Evolutionary conservation across 208 protist genomes (phyloP).

Genomic region (Trypanosoma scelopori): DNA sequence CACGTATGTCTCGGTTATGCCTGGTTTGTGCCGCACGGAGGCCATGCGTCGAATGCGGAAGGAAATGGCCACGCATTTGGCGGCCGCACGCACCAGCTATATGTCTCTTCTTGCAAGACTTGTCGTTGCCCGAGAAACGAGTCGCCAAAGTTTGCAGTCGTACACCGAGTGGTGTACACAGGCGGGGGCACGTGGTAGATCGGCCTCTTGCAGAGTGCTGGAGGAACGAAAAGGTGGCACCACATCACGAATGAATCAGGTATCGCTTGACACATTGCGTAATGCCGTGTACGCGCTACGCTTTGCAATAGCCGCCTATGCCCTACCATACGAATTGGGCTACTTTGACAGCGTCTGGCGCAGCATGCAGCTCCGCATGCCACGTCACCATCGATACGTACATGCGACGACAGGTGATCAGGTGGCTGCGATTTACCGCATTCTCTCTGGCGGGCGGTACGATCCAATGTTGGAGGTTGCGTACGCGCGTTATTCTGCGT

Average conservation of each 20-base stretch:
- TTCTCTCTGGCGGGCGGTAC: conserved; percentile 51
- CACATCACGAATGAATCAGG: not conserved
- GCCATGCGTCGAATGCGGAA: not conserved
- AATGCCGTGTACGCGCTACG: conserved; percentile 51
- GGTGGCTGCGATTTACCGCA: conserved; percentile 67
- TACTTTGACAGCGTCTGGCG: conserved; percentile 59
- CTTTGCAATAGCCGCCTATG: conserved; percentile 72
- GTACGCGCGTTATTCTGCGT: conserved; percentile 51
- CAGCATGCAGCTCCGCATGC: conserved; percentile 43
- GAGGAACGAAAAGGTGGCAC: not conserved
- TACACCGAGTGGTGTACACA: conserved; percentile 12
- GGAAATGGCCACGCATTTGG: not conserved
- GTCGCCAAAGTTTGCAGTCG: not conserved
- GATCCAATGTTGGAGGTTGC: conserved; percentile 64
- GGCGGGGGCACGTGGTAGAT: not conserved
- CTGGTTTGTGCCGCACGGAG: not conserved
- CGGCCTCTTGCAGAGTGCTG: not conserved
- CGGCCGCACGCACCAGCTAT: not conserved
- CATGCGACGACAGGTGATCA: conserved; percentile 69
- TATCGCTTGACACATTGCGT: conserved; percentile 11
- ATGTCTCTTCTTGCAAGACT: not conserved
- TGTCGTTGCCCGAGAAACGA: not conserved
- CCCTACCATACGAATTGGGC: conserved; percentile 75
- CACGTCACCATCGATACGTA: conserved; percentile 67
- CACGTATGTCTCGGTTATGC: not conserved